Evolutionary conservation across 176 grass and related monocot genomes (phyloP), one percentile per base, ranked within the genome.

Genomic region (Avena atlantica): DNA sequence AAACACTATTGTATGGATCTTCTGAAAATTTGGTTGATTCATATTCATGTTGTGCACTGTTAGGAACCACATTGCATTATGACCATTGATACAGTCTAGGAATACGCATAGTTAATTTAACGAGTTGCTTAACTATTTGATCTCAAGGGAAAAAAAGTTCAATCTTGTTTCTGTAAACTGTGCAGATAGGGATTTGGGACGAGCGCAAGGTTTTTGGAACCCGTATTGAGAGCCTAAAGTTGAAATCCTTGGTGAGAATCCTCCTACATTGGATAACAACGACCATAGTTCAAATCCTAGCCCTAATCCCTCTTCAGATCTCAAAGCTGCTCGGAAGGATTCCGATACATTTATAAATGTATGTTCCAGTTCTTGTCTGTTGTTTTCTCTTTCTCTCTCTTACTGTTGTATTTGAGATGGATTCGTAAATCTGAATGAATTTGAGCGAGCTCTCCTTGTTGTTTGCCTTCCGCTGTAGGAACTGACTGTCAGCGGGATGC

Each of bases 201-300:
- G 96, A 96, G 27, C 91, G 96, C 8, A 98, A 92, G 83, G 96
- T 98, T 44, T 96, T 98, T 87, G 96, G 96, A 65, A 92, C 89
- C 40, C 96, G 82, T 70, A 91, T 95, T 19, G 87, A 86, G 84
- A 75, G 79, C 75, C 87, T 98, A 48, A 98, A 89, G 87, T 89
- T 79, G 87, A 90, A 42, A 88, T 98, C 89, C 84, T 98, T 91
- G 92, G 93, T 62, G 91, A 91, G 76, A 69, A 31, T 76, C 20
- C 80, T 85, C 44, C 87, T 91, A 68, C 78, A 78, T 36, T 88
- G 53, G 89, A 93, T 59, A 91, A 78, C 79, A 86, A 88, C 50
- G 89, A 37, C 72, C 91, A 94, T 83, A 92, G 37, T 58, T 87
- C 89, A 74, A 94, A 92, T 91, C 89, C 92, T 62, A 88, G 63